Base-by-base conservation (phyloP, 345 rosid species). In the Trapa incisa region DNA sequence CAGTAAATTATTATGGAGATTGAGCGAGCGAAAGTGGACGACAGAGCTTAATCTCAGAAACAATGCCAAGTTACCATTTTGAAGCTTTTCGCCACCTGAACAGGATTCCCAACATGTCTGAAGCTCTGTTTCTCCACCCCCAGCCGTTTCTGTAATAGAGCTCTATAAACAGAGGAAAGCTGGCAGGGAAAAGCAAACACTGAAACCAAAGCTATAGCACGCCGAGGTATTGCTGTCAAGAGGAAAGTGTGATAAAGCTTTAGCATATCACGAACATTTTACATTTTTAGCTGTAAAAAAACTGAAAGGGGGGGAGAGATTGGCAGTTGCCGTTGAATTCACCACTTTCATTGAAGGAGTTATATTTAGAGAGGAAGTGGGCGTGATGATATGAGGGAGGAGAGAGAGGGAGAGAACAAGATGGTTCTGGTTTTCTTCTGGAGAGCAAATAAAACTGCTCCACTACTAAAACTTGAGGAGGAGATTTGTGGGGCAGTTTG, bases 71-170 rank as follows among this genome's bases (percentile, higher is more conserved):
- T 37, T 69, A 88, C 96, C 96, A 90, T 71, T 80, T 88, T 4
- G 96, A 86, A 84, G 96, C 96, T 69, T 81, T 88, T 50, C 85
- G 57, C 98, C 98, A 88, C 36, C 83, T 80, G 61, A 90, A 86
- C 53, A 86, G 75, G 80, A 81, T 42, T 69, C 76, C 88, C 78
- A 88, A 86, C 97, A 89, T 89, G 72, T 67, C 74, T 42, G 50
- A 70, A 67, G 42, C 16, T 73, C 39, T 7, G 4, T 10, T 22
- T 5, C 17, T 6, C 54, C 54, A 43, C 5, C 9, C 50, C 37
- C 32, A 64, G 63, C 69, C 43, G 65, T 66, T 35, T 62, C 32
- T 60, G 16, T 61, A 38, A n/a, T 37, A 8, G 56, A 32, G 52
- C 69, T 64, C 36, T 61, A 64, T 35, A 36, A 22, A 47, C 37